Base-by-base conservation (phyloP, 176 grass and related monocot species). In the Avena sativa region DNA sequence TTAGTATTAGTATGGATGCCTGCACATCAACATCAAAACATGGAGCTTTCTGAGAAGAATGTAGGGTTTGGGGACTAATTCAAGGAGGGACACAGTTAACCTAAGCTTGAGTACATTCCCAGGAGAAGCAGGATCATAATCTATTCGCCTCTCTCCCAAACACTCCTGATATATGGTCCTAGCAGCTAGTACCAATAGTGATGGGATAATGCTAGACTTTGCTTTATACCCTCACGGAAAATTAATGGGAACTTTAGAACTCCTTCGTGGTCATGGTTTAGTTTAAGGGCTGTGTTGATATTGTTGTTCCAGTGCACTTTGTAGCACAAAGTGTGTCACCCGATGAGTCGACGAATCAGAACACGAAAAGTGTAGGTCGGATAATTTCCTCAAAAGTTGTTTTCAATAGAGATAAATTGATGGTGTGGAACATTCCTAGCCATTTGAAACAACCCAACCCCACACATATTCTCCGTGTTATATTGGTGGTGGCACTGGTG, bases 311-410 rank as follows among this genome's bases (percentile, higher is more conserved):
- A 80, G 4, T 14, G 63, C 87, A 81, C 88, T 85, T 87, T 71
- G 83, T 91, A 30, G 56, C 74, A 63, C 86, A 91, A 86, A 76
- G 83, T 88, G 83, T 86, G 83, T n/a, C 87, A 23, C 85, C 40
- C 14, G 74, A 80, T 79, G 82, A 12, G 11, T 83, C 65, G 75
- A 46, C 89, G 55, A 93, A 91, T 91, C 83, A 49, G 59, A 64
- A 48, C 76, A 62, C 83, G 92, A 93, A 93, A 93, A 84, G 86
- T 93, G 92, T 88, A 53, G 26, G 74, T 70, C 55, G n/a, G 60
- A 76, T 57, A 71, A 86, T 91, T 88, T 91, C 79, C 55, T 23
- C 0, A 0, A 26, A 78, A 15, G 12, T 58, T 72, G 70, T 63
- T 91, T 88, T 64, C 17, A 0, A 1, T 12, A 7, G 71, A 82